Evolutionary conservation across 345 rosid genomes (phyloP), one percentile per base, ranked within the genome.

Genomic region (Populus pruinosa): DNA sequence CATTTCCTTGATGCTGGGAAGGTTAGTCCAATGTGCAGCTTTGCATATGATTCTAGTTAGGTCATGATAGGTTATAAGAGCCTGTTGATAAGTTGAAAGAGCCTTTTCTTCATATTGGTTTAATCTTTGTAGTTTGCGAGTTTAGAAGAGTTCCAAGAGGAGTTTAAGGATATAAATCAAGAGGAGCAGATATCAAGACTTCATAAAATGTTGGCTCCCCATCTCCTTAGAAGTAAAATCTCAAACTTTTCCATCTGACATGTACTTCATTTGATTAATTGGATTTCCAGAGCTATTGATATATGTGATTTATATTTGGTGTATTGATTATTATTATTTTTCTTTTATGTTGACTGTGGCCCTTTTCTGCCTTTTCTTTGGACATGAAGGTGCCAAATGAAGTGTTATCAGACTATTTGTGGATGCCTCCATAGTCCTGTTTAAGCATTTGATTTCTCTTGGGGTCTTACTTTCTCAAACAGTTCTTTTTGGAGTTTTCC

Each of bases 1-100:
- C 99, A 96, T 86, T 96, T 96, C 87, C 99, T 96, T 82, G 99
- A 96, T 86, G 98, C 94, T 69, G 99, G 98, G 82, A 96, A 96
- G 97, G 98, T 93, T 79, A 78, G 86, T 82, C 63, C 71, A 65
- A 62, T 56, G 65, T 39, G 73, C 23, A 73, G 31, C 71, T 76
- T 69, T 82, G 29, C 64, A 35, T 31, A 43, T 38, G 41, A 69
- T 43, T 44, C 29, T 72, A 55, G 41, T 74, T 76, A 71, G 59
- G 71, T 74, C 41, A 76, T 72, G 78, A 71, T 72, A 23, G 35
- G 20, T 74, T 29, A 27, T 50, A 53, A 44, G 65, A 75, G 43
- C 68, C 0, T 5, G 64, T 61, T 75, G 25, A 41, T 59, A 50
- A 70, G 79, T 39, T 70, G 81, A 66, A 47, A 78, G 70, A 76